Conservation (phyloP, 2,329 filamentous ascomycete genomes). For the Neophaeococcomyces aloes region DNA sequence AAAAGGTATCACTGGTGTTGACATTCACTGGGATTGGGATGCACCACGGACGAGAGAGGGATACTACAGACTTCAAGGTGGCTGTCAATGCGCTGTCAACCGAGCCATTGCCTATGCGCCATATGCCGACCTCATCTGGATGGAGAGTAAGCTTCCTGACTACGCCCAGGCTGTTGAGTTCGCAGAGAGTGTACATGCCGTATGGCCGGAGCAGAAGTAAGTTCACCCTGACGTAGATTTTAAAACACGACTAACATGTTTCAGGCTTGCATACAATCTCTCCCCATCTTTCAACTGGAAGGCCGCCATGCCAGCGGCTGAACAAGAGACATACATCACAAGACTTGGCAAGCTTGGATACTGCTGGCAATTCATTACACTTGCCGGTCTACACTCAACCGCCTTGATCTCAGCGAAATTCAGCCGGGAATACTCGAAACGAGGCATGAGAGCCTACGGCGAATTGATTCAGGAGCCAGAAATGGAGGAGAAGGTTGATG, state of each 20-base stretch:
- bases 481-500: slow-evolving; percentile 80
- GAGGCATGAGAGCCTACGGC: slow-evolving; percentile 93
- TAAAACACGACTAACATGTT: slow-evolving; percentile 10
- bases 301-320: slow-evolving; percentile 76
- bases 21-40: slow-evolving; percentile 93
- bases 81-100: slow-evolving; percentile 83
- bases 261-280: slow-evolving; percentile 89
- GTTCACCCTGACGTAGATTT: slow-evolving; percentile 26
- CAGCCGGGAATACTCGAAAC: slow-evolving; percentile 64
- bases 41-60: slow-evolving; percentile 85
- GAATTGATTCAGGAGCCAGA: slow-evolving; percentile 97
- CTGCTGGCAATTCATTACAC: slow-evolving; percentile 99
- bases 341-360: slow-evolving; percentile 81
- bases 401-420: slow-evolving; percentile 88
- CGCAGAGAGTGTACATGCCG: slow-evolving; percentile 81
- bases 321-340: slow-evolving; percentile 95
- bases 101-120: slow-evolving; percentile 84
- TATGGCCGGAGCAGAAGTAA: slow-evolving; percentile 93
- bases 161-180: slow-evolving; percentile 87
- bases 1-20: slow-evolving; percentile 61
- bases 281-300: slow-evolving; percentile 99
- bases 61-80: slow-evolving; percentile 86
- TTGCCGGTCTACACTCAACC: slow-evolving; percentile 90
- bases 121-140: slow-evolving; percentile 95
- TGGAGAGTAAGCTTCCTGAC: slow-evolving; percentile 96